Evolutionary conservation across 345 rosid genomes (phyloP).

Genomic region (Eucalyptus rudis): DNA sequence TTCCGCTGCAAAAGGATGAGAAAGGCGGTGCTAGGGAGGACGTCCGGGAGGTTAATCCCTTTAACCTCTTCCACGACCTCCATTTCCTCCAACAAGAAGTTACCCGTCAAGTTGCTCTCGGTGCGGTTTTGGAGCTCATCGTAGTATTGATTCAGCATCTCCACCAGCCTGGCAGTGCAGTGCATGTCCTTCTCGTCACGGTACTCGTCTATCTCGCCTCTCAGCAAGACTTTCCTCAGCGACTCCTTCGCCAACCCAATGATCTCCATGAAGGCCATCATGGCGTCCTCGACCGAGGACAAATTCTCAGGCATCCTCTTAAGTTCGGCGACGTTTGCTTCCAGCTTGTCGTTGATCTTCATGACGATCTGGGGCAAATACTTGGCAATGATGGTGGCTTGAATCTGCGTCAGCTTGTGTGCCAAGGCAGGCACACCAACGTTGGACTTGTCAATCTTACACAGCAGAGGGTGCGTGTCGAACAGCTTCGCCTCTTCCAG

Average conservation of each 20-base stretch:
- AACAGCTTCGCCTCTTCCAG: slow-evolving; percentile 6
- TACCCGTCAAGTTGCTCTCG: background rate
- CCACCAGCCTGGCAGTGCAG: slow-evolving; percentile 6
- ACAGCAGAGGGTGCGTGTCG: background rate
- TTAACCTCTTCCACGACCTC: slow-evolving; percentile 3
- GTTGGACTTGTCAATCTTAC: slow-evolving; percentile 18
- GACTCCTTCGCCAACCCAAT: slow-evolving; percentile 24
- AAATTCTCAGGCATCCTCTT: slow-evolving; percentile 8
- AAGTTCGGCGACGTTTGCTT: background rate
- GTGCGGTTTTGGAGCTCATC: background rate
- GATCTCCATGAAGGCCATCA: slow-evolving; percentile 21
- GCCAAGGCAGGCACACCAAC: slow-evolving; percentile 20
- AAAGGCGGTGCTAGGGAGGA: slow-evolving; percentile 10
- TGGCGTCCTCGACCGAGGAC: slow-evolving; percentile 15
- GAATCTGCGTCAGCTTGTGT: slow-evolving; percentile 12
- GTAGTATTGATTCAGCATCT: slow-evolving; percentile 2
- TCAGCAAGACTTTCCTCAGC: slow-evolving; percentile 14
- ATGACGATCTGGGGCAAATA: slow-evolving; percentile 12
- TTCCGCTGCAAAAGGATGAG: background rate
- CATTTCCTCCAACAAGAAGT: slow-evolving; percentile 9
- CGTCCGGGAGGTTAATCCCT: slow-evolving; percentile 15
- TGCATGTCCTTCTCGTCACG: slow-evolving; percentile 14
- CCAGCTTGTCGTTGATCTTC: slow-evolving; percentile 14
- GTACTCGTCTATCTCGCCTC: slow-evolving; percentile 28
- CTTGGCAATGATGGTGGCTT: slow-evolving; percentile 4